phyloP scores from a whole-genome alignment of 164 flowering plant genomes.

The Vitis rotundifolia region DNA sequence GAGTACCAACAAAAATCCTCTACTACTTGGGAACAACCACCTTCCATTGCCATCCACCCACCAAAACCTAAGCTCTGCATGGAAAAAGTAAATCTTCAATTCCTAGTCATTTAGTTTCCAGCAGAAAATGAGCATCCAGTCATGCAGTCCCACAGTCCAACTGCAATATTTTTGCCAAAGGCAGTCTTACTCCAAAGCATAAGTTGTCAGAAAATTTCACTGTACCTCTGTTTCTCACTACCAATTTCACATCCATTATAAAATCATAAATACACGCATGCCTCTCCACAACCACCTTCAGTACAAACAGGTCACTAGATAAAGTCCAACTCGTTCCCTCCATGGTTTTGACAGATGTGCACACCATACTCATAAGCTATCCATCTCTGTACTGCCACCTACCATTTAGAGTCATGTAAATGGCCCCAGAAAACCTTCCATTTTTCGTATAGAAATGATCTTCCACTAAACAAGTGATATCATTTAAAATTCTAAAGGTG shows the following conservation, averaged over 20 bases:
- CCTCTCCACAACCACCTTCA: neutral
- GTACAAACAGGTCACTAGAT: slow-evolving; percentile 3
- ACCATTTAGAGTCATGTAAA: neutral
- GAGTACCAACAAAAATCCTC: neutral
- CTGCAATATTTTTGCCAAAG: neutral
- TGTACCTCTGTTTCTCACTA: neutral
- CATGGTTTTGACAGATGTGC: neutral
- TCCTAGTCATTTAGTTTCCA: neutral
- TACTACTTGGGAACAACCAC: neutral
- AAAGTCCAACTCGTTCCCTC: neutral
- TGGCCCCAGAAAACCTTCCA: too few species aligned
- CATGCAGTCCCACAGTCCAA: neutral
- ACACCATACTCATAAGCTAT: neutral
- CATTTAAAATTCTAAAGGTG: too few species aligned
- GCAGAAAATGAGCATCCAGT: slow-evolving; percentile 1
- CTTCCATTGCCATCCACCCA: slow-evolving; percentile 5
- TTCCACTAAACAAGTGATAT: too few species aligned
- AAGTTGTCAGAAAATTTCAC: neutral
- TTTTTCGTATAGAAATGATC: too few species aligned
- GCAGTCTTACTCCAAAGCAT: neutral
- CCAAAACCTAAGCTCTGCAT: slow-evolving; percentile 12
- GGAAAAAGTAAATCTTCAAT: neutral
- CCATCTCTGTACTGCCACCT: neutral
- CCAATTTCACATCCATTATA: neutral
- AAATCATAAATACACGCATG: neutral